Base-by-base conservation (phyloP, 2,329 filamentous ascomycete genomes). In the Penicillium oxalicum region DNA sequence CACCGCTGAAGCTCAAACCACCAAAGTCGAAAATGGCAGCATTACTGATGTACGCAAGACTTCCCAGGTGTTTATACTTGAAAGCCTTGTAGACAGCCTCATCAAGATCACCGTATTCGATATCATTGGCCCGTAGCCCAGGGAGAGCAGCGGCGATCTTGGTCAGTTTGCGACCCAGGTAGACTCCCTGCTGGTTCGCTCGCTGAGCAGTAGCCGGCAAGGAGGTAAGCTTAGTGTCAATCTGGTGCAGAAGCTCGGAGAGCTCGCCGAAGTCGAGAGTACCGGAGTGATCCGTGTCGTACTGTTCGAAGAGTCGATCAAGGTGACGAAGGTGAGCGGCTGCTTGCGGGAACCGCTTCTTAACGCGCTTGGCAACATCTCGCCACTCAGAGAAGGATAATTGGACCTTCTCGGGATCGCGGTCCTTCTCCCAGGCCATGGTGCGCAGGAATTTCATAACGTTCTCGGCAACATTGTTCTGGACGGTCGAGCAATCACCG, bases 241-340 rank as follows among this genome's bases (percentile, higher is more conserved):
- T 97, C 67, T 97, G 88, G 60, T 83, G 81, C 8, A 98, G 80
- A 9, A 98, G 81, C 68, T 95, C 88, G 56, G 84, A 80, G 18
- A 98, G 80, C 73, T 98, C 94, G 68, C 85, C 85, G 65, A 96
- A 97, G 69, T 97, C 90, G 25, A 98, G 83, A 0, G 91, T 95
- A 36, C 93, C 93, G 9, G 84, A 91, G 62, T 91, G 84, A 71
- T 98, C 91, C 64, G 86, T 87, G 75, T 98, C 93, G 65, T 96
- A 97, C 58, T 90, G 81, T 55, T 84, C 80, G 64, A 98, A 98
- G 3, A 98, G 83, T 69, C 84, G 88, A 69, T 98, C 91, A 0
- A 98, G 78, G 4, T 93, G 86, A 63, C 86, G 87, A 9, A 98
- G 79, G 67, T 98, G 93, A 59, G 83, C 83, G 0, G 86, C 75